Evolutionary conservation across 208 protist genomes (phyloP), one percentile per base, ranked within the genome.

Genomic region (Trypanosoma rangeli): DNA sequence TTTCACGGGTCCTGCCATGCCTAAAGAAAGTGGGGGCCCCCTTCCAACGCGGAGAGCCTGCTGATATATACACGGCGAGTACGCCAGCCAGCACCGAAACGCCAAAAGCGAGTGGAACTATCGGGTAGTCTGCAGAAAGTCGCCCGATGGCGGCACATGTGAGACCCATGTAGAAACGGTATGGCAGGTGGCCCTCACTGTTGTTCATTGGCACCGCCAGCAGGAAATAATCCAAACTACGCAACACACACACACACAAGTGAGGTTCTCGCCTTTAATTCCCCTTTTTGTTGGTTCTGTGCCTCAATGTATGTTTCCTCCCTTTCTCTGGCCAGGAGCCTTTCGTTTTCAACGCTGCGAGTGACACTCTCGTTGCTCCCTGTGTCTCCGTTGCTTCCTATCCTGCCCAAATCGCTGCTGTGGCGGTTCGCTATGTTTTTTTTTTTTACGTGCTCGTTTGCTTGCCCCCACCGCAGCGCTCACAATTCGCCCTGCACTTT

Each of bases 31-130:
- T 55, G 0, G 69, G 69, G 18, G 69, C 61, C 3, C 69, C 69
- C 22, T 74, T 74, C 69, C 69, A 74, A 13, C 69, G 69, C 39
- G 69, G 69, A 18, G 69, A 74, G 18, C 61, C 69, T n/a, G 69
- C 55, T 5, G 69, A 66, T 24, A 64, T n/a, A 42, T 68, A 63
- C n/a, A 42, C 22, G n/a, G 29, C 49, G 35, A 74, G 26, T 18
- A 61, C 61, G 48, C 29, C 26, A 24, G 33, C 3, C 10, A 42
- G 24, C 10, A 49, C 54, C 16, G 69, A 68, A 1, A 53, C 59
- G 4, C 69, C 69, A 28, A 68, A 3, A 28, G n/a, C 13, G 48
- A 63, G 13, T 20, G 53, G n/a, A 18, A 68, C 28, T 3, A 56
- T 7, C 26, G 69, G 69, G 39, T 53, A 48, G 0, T 44, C 33